Conservation (phyloP, 2,329 filamentous ascomycete species). For the Apiospora marii region DNA sequence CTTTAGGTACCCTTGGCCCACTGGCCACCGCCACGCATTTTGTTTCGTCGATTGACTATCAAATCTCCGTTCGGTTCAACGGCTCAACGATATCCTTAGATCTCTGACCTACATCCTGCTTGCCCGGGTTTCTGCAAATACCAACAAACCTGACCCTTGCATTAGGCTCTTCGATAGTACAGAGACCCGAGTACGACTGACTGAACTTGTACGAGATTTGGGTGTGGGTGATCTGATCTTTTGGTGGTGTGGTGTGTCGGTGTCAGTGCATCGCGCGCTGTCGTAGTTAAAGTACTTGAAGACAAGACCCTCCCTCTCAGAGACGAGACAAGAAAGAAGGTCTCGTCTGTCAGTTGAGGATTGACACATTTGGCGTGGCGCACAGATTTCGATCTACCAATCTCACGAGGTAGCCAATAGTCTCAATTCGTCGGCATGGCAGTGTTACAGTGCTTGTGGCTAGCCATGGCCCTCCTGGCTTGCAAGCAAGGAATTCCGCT, state of each 20-base stretch:
- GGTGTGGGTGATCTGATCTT: not conserved
- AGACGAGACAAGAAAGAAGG: not conserved
- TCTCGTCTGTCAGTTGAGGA: not conserved
- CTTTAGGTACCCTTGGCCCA: not conserved
- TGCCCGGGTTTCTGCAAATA: not conserved
- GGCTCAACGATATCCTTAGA: conserved; percentile 14
- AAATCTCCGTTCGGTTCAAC: conserved; percentile 19
- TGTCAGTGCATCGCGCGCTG: not conserved
- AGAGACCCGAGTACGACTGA: not conserved
- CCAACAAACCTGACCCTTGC: conserved; percentile 2
- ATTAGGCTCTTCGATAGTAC: conserved; percentile 16
- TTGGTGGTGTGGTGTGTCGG: not conserved
- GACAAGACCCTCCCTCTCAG: not conserved
- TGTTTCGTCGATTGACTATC: not conserved
- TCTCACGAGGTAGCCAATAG: not conserved
- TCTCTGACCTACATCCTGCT: not conserved
- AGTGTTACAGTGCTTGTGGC: not conserved
- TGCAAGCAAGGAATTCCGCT: not conserved
- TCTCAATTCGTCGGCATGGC: not conserved
- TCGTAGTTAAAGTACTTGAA: conserved; percentile 1
- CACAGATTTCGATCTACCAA: conserved; percentile 19
- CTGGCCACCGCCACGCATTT: not conserved
- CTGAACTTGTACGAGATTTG: not conserved
- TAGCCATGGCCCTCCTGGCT: not conserved
- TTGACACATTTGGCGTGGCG: conserved; percentile 17